A percentile compares a stretch with the other conserved stretches of the same genome.
These are phyloP conservation scores for Vigna nakashimae DNA, from an alignment of 306 rosid genomes.

Conservation along the genomic window DNA sequence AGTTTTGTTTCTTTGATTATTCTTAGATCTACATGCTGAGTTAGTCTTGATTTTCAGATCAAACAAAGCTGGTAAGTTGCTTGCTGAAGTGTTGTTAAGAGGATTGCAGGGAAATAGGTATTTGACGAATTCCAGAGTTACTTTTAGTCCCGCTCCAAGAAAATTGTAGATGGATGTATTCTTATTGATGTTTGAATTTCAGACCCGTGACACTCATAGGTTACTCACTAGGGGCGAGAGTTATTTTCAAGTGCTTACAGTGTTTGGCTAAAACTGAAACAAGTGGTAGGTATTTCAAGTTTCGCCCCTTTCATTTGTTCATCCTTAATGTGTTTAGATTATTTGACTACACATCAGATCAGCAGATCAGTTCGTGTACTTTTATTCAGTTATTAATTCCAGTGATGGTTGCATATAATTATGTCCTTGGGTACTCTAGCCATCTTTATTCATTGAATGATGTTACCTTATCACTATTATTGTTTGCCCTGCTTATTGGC, in stretches of 20 bases:
- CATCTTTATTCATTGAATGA: constrained; percentile 2
- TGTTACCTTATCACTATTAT: neutral
- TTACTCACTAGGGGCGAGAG: constrained; percentile 67
- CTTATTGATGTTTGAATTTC: constrained; percentile 42
- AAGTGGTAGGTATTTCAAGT: constrained; percentile 44
- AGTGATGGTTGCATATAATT: neutral
- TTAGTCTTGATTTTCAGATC: constrained; percentile 53
- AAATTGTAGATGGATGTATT: constrained; percentile 20
- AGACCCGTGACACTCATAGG: constrained; percentile 76
- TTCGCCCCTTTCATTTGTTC: neutral
- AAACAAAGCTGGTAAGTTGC: constrained; percentile 72
- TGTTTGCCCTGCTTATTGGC: constrained; percentile 25
- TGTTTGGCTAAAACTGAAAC: constrained; percentile 54
- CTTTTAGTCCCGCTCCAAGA: constrained; percentile 23
- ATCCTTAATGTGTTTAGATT: neutral
- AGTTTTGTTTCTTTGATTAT: constrained; percentile 30
- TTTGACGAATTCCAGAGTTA: constrained; percentile 15
- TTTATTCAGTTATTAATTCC: neutral
- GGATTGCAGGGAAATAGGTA: constrained; percentile 75
- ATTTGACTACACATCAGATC: neutral
- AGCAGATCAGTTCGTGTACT: neutral
- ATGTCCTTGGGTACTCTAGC: constrained; percentile 19
- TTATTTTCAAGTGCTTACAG: constrained; percentile 62
- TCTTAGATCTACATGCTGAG: constrained; percentile 19
- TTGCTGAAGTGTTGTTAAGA: constrained; percentile 60